Base-by-base conservation (phyloP, 768 basidiomycete genomes). In the Russula lepida region DNA sequence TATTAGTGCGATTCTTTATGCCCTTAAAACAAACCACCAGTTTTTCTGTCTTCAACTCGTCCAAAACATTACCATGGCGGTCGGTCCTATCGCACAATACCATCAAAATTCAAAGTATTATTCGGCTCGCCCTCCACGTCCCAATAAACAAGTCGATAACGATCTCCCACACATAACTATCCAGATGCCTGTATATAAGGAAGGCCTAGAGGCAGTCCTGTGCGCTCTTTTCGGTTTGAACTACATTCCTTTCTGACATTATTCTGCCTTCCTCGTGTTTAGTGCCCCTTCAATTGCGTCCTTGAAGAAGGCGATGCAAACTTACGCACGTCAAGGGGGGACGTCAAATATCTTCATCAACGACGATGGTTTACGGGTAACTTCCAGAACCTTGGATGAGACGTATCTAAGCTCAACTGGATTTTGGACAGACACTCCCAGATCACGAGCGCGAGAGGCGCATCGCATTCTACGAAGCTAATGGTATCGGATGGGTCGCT, bases 251-350 rank as follows among this genome's bases (percentile, higher is more conserved):
- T 35, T 21, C 33, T 57, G 15, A 54, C 25, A 19, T 30, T 30
- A 27, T 55, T 23, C 48, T 13, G 6, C 28, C 39, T 48, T 15
- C 48, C 52, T 50, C 17, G 33, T 19, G 2, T 49, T 50, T 50
- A 73, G 76, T 67, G 70, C 79, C 0, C 79, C 77, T 25, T 80
- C 79, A 0, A 77, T 81, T 59, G 76, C 80, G 35, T 82, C 81
- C 3, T 68, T 84, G 56, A 84, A 84, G 67, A 77, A 75, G 70
- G 81, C 82, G 7, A 82, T 84, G 75, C 80, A 81, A 65, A 83
- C 82, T 13, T 83, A 84, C 65, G 84, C 84, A 32, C 77, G 83
- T 4, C 84, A 85, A 65, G 84, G 84, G n/a, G 84, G 84, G 2
- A 78, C 78, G 0, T 80, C 79, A 54, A 76, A 76, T 19, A 82